Evolutionary conservation across 139 green algal species (phyloP).

Genomic region (Trebouxia sp.): DNA sequence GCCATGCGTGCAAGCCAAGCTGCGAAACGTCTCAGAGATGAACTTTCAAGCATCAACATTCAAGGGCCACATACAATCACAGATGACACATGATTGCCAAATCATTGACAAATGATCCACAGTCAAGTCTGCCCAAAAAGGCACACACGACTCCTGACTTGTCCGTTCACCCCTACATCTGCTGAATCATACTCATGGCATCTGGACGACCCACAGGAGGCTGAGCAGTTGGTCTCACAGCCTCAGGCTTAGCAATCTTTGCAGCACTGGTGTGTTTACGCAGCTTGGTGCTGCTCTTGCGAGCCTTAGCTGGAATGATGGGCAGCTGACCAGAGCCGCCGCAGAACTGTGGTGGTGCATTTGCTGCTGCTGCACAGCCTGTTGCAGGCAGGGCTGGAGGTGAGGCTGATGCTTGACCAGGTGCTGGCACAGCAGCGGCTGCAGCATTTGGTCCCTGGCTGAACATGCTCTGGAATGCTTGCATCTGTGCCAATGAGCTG

Average conservation of each 20-base stretch:
- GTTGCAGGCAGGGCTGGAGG: neutral
- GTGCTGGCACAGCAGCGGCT: neutral
- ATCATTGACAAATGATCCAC: neutral
- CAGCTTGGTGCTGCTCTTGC: constrained; percentile 27
- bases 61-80: no score
- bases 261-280: constrained; percentile 26
- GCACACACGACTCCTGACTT: no score
- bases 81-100: no score
- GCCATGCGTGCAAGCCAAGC: no score
- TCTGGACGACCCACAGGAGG: constrained; percentile 1
- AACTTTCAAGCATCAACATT: no score
- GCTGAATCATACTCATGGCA: constrained; percentile 29
- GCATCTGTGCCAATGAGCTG: neutral
- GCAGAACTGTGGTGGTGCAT: constrained; percentile 2
- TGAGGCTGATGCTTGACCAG: neutral
- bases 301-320: neutral
- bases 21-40: no score
- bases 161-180: neutral
- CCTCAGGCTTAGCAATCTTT: constrained; percentile 21
- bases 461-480: neutral
- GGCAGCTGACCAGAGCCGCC: neutral
- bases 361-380: neutral
- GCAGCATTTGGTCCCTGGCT: neutral
- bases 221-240: neutral
- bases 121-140: no score